These are phyloP conservation scores for Peronospora farinosa DNA, from an alignment of 352 stramenopile genomes.

Conservation along the genomic window DNA sequence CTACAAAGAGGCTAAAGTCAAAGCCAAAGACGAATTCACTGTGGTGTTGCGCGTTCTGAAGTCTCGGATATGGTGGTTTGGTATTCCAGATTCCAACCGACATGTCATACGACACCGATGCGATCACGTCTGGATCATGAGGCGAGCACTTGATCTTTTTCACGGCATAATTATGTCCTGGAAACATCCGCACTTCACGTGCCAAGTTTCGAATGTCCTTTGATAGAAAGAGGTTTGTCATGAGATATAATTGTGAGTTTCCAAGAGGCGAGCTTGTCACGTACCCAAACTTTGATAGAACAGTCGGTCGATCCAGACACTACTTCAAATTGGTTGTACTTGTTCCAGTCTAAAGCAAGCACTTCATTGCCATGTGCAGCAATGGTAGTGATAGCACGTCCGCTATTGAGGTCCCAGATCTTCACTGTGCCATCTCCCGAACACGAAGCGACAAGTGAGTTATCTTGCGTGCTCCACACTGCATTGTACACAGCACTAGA, in stretches of 20 bases:
- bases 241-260: too few species aligned
- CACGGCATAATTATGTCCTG: slow-evolving; percentile 80
- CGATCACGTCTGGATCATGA: slow-evolving; percentile 74
- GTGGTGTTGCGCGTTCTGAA: slow-evolving; percentile 75
- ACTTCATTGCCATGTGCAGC: slow-evolving; percentile 75
- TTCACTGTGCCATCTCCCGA: slow-evolving; percentile 71
- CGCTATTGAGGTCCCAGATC: slow-evolving; percentile 72
- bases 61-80: slow-evolving; percentile 62
- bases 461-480: slow-evolving; percentile 80
- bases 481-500: slow-evolving; percentile 75
- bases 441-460: slow-evolving; percentile 61
- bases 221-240: slow-evolving; percentile 1
- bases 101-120: slow-evolving; percentile 88
- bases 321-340: slow-evolving; percentile 88
- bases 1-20: slow-evolving; percentile 79
- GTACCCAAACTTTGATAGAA: slow-evolving; percentile 82
- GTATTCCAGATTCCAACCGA: slow-evolving; percentile 85
- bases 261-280: background rate
- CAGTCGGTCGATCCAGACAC: slow-evolving; percentile 82
- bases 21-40: slow-evolving; percentile 86
- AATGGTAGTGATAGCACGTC: slow-evolving; percentile 51
- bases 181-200: slow-evolving; percentile 57
- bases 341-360: slow-evolving; percentile 88
- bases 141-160: slow-evolving; percentile 82
- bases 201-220: slow-evolving; percentile 76